Base-by-base conservation (phyloP, 192 early-diverging fungal genomes). In the Backusella tarrabulga region DNA sequence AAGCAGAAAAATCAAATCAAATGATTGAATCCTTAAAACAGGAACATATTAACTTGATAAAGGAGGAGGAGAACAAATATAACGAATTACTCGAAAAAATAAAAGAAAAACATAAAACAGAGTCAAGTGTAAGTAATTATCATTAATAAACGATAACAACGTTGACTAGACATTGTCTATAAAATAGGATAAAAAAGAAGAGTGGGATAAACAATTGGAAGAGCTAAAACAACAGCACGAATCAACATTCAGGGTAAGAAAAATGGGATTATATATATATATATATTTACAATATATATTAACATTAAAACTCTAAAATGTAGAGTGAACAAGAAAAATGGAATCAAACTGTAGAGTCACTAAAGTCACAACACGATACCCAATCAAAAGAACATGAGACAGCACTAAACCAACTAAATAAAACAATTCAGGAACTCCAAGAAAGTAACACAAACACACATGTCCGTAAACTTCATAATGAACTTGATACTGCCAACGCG, bases 11-110 rank as follows among this genome's bases (percentile, higher is more conserved):
- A 63, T 26, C 56, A 63, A 63, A 29, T 29, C 56, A 63, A 29
- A 63, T 63, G 56, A 63, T 63, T 63, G 56, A 63, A 15, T 63
- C 56, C 56, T 63, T 63, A 63, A 63, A 63, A 63, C 56, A 63
- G 56, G 56, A 63, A 63, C 56, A 63, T 29, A 63, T 12, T 14
- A 63, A 26, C 11, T 63, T 63, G n/a, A 21, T 29, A 63, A 63
- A 63, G 21, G 56, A 63, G 56, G 56, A 63, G 14, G 56, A 63
- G 26, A 63, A 63, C 21, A 63, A 29, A 29, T 63, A 29, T 23
- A 63, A 29, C 56, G 56, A 29, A 63, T 29, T 63, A 29, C 23
- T 63, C 56, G 23, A 63, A 63, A 23, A 63, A 29, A 11, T 63
- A 26, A 63, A 63, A 29, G 23, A 56, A 56, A 21, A 56, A 8